phyloP scores from a whole-genome alignment of 495 filamentous ascomycete genomes.

The Penicillium crystallinum region DNA sequence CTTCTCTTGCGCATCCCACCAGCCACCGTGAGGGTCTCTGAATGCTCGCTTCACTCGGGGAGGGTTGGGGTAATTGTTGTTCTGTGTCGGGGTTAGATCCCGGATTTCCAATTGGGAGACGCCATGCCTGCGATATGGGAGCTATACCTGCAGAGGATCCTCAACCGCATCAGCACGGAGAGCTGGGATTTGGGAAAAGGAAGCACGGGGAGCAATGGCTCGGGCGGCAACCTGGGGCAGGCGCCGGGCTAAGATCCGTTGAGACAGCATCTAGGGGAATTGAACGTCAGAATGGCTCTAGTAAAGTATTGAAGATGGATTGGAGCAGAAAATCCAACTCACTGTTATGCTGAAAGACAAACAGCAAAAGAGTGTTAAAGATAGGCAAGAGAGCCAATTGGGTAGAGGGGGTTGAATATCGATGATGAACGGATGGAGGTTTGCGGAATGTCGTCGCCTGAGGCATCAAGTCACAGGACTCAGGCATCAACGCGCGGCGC shows the following conservation, averaged over 20 bases:
- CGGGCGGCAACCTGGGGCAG: conserved; percentile 41
- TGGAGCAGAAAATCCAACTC: conserved; percentile 7
- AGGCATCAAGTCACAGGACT: conserved; percentile 11
- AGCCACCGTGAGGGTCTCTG: conserved; percentile 88
- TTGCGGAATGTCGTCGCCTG: conserved; percentile 22
- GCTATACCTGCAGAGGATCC: conserved; percentile 70
- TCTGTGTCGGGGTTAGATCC: conserved; percentile 49
- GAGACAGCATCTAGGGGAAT: conserved; percentile 58
- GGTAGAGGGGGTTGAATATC: conserved; percentile 24
- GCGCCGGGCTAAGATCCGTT: conserved; percentile 50
- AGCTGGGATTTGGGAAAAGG: conserved; percentile 47
- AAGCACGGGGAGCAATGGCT: conserved; percentile 48
- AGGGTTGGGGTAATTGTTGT: conserved; percentile 89
- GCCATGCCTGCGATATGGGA: conserved; percentile 2
- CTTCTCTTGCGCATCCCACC: conserved; percentile 97
- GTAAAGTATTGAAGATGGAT: not conserved
- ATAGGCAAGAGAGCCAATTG: conserved; percentile 16
- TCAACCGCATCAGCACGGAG: conserved; percentile 56
- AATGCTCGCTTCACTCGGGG: conserved; percentile 74
- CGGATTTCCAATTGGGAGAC: not conserved
- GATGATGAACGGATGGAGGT: conserved; percentile 34
- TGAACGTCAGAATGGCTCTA: conserved; percentile 10
- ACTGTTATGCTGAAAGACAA: conserved; percentile 29
- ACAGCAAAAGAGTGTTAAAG: conserved; percentile 23
- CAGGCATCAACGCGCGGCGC: conserved; percentile 22